Evolutionary conservation across 2,329 filamentous ascomycete genomes (phyloP).

Genomic region (Cryphonectria japonica): DNA sequence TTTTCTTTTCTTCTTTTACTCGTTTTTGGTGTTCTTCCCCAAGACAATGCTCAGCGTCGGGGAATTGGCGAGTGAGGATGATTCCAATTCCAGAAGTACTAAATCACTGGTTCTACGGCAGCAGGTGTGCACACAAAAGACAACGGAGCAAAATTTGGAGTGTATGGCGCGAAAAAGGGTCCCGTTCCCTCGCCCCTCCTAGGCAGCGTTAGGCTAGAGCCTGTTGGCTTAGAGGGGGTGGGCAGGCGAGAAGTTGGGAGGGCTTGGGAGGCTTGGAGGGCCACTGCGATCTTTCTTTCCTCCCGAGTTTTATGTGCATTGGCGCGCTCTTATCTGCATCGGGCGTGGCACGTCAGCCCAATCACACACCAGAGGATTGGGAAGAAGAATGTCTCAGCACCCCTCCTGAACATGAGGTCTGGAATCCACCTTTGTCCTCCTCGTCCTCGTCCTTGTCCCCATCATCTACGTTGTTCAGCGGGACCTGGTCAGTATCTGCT

Average conservation of each 20-base stretch:
- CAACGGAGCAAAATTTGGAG: background rate
- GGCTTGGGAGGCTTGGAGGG: background rate
- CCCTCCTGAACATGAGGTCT: background rate
- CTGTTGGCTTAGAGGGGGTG: background rate
- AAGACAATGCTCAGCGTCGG: no score
- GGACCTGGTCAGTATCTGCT: no score
- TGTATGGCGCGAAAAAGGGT: background rate
- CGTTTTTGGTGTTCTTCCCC: background rate
- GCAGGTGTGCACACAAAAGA: no score
- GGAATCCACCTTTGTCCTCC: no score
- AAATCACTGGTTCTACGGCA: no score
- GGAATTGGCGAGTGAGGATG: background rate
- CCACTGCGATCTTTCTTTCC: background rate
- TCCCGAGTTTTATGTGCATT: background rate
- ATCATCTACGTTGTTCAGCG: no score
- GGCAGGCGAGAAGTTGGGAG: background rate
- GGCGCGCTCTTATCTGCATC: conserved; percentile 10
- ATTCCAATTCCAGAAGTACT: background rate
- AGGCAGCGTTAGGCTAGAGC: background rate
- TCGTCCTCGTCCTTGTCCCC: no score
- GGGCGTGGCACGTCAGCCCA: conserved; percentile 4
- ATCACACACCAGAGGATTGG: conserved; percentile 1
- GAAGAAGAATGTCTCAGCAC: background rate
- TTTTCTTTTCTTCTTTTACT: background rate
- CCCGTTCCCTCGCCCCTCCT: background rate